These are phyloP conservation scores for Rhododendron mucronatum DNA, from an alignment of 148 eudicot species.

Conservation along the genomic window DNA sequence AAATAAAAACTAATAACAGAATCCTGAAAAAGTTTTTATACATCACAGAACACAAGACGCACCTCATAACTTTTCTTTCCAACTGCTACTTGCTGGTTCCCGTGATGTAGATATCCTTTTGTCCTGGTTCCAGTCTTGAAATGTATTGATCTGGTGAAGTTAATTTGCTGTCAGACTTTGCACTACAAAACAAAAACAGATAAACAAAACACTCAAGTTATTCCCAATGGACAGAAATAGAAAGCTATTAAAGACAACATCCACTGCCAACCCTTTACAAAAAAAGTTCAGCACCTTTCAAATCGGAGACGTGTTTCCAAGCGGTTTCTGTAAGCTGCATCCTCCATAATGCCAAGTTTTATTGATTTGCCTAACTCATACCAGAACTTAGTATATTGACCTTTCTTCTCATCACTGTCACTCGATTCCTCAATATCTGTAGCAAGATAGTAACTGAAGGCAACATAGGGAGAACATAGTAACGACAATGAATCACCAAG, in stretches of 20 bases:
- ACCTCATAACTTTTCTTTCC: constrained; percentile 93
- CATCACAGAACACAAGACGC: not conserved
- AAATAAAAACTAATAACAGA: not conserved
- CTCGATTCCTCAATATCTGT: too few species aligned
- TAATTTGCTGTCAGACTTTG: constrained; percentile 77
- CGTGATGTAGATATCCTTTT: constrained; percentile 88
- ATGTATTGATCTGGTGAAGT: constrained; percentile 70
- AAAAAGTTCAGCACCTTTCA: not conserved
- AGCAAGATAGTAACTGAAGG: too few species aligned
- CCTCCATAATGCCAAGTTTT: too few species aligned
- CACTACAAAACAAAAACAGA: constrained; percentile 28
- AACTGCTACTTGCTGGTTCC: constrained; percentile 90
- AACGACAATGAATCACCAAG: too few species aligned
- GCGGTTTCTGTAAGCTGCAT: too few species aligned
- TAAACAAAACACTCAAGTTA: not conserved
- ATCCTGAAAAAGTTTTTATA: not conserved
- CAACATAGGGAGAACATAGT: too few species aligned
- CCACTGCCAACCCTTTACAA: not conserved
- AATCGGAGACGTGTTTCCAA: not conserved
- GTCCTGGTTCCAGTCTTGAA: constrained; percentile 38
- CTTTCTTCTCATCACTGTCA: too few species aligned
- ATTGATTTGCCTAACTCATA: too few species aligned
- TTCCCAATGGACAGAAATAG: not conserved
- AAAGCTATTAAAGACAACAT: not conserved
- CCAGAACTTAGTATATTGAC: too few species aligned